A percentile compares a stretch with the other conserved stretches of the same genome.
These are phyloP conservation scores for Fomitopsis serialis DNA, from an alignment of 768 basidiomycete species.

Conservation along the genomic window DNA sequence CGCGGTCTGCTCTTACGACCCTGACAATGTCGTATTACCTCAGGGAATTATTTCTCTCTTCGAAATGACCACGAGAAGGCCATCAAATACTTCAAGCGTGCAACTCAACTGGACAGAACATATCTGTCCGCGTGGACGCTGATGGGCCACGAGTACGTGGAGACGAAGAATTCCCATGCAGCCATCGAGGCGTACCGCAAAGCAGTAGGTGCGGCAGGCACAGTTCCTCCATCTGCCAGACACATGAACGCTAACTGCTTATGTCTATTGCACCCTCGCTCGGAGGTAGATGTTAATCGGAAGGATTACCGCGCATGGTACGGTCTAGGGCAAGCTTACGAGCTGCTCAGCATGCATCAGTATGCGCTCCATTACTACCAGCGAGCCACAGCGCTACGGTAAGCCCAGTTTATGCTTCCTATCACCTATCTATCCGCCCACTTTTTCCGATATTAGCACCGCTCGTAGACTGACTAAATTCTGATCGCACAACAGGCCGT, in stretches of 20 bases:
- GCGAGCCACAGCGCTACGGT: constrained; percentile 90
- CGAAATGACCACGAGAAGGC: constrained; percentile 94
- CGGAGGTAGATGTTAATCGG: constrained; percentile 74
- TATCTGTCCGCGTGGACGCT: constrained; percentile 98
- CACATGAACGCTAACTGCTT: neutral
- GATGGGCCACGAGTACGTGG: constrained; percentile 98
- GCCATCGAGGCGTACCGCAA: constrained; percentile 97
- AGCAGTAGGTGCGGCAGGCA: constrained; percentile 69
- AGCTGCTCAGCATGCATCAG: constrained; percentile 93
- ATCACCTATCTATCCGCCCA: neutral
- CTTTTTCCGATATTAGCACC: neutral
- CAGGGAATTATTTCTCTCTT: constrained; percentile 97
- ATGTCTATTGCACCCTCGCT: constrained; percentile 1
- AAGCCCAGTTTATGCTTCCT: constrained; percentile 11
- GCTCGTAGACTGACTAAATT: neutral
- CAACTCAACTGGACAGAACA: constrained; percentile 91
- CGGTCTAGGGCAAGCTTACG: constrained; percentile 96
- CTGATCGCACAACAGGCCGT: constrained; percentile 54
- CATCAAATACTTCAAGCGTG: constrained; percentile 89
- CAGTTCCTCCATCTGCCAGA: neutral
- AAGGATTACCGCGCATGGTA: constrained; percentile 99
- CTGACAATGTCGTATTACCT: neutral
- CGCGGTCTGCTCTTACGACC: neutral
- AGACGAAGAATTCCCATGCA: constrained; percentile 98
- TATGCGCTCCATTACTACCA: constrained; percentile 97